Percentiles rank a stretch among this genome's conserved stretches.
phyloP scores from a whole-genome alignment of 116 monocot genomes.

The Papilionanthe hybrid region DNA sequence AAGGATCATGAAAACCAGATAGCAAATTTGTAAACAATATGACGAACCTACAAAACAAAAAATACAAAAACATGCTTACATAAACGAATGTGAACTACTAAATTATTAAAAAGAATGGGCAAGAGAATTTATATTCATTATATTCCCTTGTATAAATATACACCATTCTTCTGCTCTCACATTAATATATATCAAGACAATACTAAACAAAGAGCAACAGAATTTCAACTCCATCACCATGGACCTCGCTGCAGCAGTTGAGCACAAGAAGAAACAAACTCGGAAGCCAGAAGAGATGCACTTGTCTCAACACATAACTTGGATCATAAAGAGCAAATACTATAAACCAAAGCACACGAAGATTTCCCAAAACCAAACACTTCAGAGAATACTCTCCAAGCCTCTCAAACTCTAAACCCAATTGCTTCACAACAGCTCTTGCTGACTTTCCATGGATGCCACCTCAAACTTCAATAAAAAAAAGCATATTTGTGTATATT shows the following conservation, averaged over 20 bases:
- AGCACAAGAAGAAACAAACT: background rate
- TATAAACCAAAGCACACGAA: background rate
- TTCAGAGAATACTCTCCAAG: background rate
- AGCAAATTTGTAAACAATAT: no score
- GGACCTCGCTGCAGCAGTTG: background rate
- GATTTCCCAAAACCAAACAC: background rate
- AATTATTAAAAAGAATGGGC: background rate
- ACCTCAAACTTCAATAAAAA: background rate
- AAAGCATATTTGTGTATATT: background rate
- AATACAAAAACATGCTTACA: no score
- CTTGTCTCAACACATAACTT: background rate
- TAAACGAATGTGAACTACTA: no score
- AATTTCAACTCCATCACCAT: background rate
- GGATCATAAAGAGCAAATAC: constrained; percentile 1
- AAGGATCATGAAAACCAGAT: no score
- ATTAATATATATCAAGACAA: background rate
- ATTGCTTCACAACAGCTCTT: background rate
- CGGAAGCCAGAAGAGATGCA: background rate
- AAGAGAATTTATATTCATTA: background rate
- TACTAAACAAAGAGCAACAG: background rate
- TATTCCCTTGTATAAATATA: background rate
- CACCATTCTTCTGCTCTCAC: constrained; percentile 2
- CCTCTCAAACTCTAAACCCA: background rate
- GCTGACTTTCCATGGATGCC: background rate
- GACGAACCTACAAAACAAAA: no score